phyloP scores from a whole-genome alignment of 2,329 filamentous ascomycete species.

The Lecanicillium sp. region DNA sequence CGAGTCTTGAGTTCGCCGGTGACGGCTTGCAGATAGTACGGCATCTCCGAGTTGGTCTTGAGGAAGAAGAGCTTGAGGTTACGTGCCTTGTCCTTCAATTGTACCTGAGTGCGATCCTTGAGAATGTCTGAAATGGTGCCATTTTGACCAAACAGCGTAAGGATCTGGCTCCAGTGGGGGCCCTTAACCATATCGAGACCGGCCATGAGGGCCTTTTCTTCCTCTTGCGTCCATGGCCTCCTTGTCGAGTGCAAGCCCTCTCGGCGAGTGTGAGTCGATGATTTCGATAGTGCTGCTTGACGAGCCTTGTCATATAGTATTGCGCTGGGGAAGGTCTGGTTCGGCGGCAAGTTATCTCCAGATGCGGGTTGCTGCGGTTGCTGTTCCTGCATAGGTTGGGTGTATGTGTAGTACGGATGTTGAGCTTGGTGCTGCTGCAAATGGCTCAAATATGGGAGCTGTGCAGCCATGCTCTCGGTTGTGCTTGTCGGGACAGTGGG shows the following conservation, averaged over 20 bases:
- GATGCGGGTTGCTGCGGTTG: conserved; percentile 18
- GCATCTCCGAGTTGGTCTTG: conserved; percentile 86
- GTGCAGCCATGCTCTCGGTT: conserved; percentile 25
- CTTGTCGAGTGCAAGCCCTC: conserved; percentile 55
- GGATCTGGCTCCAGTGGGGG: conserved; percentile 87
- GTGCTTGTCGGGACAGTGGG: conserved; percentile 32
- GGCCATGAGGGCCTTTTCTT: conserved; percentile 84
- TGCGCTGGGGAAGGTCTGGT: conserved; percentile 46
- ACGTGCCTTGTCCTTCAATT: conserved; percentile 84
- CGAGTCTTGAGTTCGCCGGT: conserved; percentile 85
- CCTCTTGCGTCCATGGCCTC: conserved; percentile 79
- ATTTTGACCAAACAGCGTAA: conserved; percentile 70
- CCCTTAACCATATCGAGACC: conserved; percentile 84
- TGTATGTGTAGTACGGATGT: conserved; percentile 25
- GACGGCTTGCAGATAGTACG: conserved; percentile 77
- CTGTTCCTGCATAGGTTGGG: conserved; percentile 27
- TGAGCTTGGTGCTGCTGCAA: conserved; percentile 26
- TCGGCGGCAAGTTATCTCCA: conserved; percentile 40
- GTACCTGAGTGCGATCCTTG: conserved; percentile 83
- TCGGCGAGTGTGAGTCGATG: conserved; percentile 43
- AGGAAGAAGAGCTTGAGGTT: conserved; percentile 88
- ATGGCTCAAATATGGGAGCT: conserved; percentile 27
- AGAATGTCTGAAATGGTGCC: conserved; percentile 75
- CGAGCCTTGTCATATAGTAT: conserved; percentile 50
- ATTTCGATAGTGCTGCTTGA: conserved; percentile 49